Evolutionary conservation across 2,329 filamentous ascomycete species (phyloP), one percentile per base, ranked within the genome.

Genomic region (Coniochaeta ligniaria): DNA sequence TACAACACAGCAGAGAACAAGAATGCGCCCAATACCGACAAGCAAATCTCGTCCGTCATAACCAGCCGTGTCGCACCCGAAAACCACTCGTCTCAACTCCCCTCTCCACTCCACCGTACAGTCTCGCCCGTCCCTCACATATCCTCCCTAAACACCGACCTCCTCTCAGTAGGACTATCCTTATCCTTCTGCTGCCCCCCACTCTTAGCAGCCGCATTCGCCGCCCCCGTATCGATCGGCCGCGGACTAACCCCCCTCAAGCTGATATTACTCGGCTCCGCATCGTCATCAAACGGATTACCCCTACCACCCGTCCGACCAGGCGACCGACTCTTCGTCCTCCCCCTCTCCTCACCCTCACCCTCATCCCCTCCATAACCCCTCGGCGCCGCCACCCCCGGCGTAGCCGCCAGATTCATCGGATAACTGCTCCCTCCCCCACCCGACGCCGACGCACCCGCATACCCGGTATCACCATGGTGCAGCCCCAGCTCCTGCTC

Each of bases 201-300:
- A 20, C 24, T 70, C 74, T 57, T 57, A 58, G 71, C 75, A 22
- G 69, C 67, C 47, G 63, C 66, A 33, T 64, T 63, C 64, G 62
- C 65, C 6, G 73, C 74, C 41, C 74, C 71, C 33, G 80, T 80
- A 57, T 85, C 79, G 66, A 89, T 83, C n/a, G 91, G 91, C 65
- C 90, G 74, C 3, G 91, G 90, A 72, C 90, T 94, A 33, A 93
- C 86, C 28, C 89, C 89, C 60, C 90, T 76, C 73, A 91, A 67
- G 70, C 79, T 83, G 61, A 84, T 69, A 68, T 83, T 83, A 63
- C 85, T 87, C 63, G 81, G 77, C 71, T 85, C 86, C 5, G 83
- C 84, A 33, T 84, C 80, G 59, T 76, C 89, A 59, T 87, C 88
- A 70, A 93, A 93, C 0, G 90, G 90, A 72, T 94, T 88, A 63